Percentiles rank a stretch among this genome's conserved stretches.
phyloP scores from a whole-genome alignment of 768 basidiomycete genomes.

The Plicaturopsis crispa region DNA sequence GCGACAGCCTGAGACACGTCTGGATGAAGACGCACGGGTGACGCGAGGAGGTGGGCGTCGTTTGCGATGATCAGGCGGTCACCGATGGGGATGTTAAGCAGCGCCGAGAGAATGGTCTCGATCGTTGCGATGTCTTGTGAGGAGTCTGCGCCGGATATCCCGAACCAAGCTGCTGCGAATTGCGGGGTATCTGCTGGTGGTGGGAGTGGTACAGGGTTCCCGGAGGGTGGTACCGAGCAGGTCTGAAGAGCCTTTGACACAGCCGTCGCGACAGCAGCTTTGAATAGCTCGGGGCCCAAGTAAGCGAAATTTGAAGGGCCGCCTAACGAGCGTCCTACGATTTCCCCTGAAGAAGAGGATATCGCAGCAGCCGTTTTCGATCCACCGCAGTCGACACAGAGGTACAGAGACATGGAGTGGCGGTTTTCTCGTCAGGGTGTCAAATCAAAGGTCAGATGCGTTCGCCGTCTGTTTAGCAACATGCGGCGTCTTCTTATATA shows the following conservation, averaged over 20 bases:
- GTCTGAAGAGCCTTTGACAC: slow-evolving; percentile 47
- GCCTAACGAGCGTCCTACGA: slow-evolving; percentile 59
- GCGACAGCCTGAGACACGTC: slow-evolving; percentile 60
- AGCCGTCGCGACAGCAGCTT: slow-evolving; percentile 41
- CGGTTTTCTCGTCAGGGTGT: not conserved
- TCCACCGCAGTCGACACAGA: slow-evolving; percentile 85
- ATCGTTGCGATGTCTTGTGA: slow-evolving; percentile 52
- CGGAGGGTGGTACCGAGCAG: slow-evolving; percentile 27
- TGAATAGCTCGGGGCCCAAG: slow-evolving; percentile 57
- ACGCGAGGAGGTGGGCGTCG: slow-evolving; percentile 80
- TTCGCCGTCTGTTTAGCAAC: not conserved
- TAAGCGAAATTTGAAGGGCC: slow-evolving; percentile 87
- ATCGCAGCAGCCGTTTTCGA: slow-evolving; percentile 82
- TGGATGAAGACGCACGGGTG: slow-evolving; percentile 57
- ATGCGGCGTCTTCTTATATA: not conserved
- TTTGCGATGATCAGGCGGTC: slow-evolving; percentile 60
- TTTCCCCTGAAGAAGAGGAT: slow-evolving; percentile 43
- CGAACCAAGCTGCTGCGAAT: slow-evolving; percentile 76
- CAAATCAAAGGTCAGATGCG: not conserved
- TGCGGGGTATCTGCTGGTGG: slow-evolving; percentile 21
- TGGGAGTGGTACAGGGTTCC: slow-evolving; percentile 29
- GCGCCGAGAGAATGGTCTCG: slow-evolving; percentile 41
- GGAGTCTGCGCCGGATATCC: slow-evolving; percentile 77
- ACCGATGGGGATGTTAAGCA: slow-evolving; percentile 52
- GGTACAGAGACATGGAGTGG: slow-evolving; percentile 48